Base-by-base conservation (phyloP, 352 stramenopile genomes). In the Phytophthora parvispora region DNA sequence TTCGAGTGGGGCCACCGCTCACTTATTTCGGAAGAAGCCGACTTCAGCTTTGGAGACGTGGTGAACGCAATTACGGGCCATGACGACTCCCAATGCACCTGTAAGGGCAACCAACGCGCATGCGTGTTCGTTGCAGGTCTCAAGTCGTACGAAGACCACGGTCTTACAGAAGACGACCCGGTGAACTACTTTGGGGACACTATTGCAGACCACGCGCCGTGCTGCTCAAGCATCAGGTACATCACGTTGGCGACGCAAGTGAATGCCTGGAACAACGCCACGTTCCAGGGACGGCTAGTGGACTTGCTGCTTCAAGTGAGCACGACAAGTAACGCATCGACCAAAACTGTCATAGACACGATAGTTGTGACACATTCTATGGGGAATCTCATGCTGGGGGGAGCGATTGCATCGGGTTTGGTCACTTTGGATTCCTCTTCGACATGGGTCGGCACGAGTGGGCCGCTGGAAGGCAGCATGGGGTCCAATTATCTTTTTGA, bases 281-380 rank as follows among this genome's bases (percentile, higher is more conserved):
- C 34, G 3, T 72, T 90, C 6, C 77, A 90, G 55, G 42, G 86
- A 38, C 65, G 74, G 4, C 58, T 78, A 3, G 79, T 83, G 28
- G 60, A 82, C 56, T 32, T 81, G 27, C 38, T 80, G 8, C 25
- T 90, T 0, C 52, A 74, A 18, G 64, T 74, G 47, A 87, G 79
- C 64, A 53, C 49, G 16, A 75, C 62, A 20, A 89, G 75, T 67
- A 61, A 78, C 47, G 2, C 24, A 0, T 45, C 54, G 13, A 79
- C 70, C 8, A 65, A 64, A 22, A 84, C 73, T 13, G 77, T 91
- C 69, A 75, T 82, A 57, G 74, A 91, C 58, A 86, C 84, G 9
- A 92, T 92, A 68, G 63, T 89, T 32, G 54, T 94, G 1, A 73
- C 63, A 1, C 83, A 94, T 55, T 94, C 83, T 20, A 89, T 92